phyloP scores from a whole-genome alignment of 2,329 filamentous ascomycete genomes.

The Coccinonectria pachysandricola region DNA sequence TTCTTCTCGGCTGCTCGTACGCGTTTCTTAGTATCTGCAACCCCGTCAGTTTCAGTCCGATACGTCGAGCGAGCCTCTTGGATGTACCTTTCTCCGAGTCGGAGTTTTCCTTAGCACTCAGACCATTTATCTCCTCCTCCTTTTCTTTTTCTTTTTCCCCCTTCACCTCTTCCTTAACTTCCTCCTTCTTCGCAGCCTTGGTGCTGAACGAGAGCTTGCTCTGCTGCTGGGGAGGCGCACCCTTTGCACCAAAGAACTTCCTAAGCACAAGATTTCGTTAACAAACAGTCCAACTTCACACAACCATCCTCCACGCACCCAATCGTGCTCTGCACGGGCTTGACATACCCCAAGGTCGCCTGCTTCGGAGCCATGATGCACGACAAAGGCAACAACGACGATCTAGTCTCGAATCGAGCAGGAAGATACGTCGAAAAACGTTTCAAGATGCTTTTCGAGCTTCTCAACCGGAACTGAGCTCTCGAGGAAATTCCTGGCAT shows the following conservation, averaged over 20 bases:
- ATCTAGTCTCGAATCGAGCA: no score
- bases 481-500: no score
- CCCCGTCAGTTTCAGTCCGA: no score
- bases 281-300: no score
- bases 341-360: constrained; percentile 81
- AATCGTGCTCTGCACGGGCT: constrained; percentile 61
- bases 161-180: constrained; percentile 21
- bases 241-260: constrained; percentile 68
- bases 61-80: no score
- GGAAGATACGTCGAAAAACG: no score
- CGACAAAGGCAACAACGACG: no score
- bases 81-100: constrained; percentile 30
- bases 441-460: no score
- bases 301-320: constrained; percentile 45
- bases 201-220: constrained; percentile 69
- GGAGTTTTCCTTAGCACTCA: constrained; percentile 28
- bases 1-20: constrained; percentile 18
- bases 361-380: constrained; percentile 51
- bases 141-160: constrained; percentile 17
- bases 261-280: no score
- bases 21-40: constrained; percentile 38
- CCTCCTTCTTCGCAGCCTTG: constrained; percentile 34
- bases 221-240: constrained; percentile 54
- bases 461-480: no score
- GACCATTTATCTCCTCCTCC: no score